Evolutionary conservation across 2,329 filamentous ascomycete genomes (phyloP).

Genomic region (Lasiodiplodia citricola): DNA sequence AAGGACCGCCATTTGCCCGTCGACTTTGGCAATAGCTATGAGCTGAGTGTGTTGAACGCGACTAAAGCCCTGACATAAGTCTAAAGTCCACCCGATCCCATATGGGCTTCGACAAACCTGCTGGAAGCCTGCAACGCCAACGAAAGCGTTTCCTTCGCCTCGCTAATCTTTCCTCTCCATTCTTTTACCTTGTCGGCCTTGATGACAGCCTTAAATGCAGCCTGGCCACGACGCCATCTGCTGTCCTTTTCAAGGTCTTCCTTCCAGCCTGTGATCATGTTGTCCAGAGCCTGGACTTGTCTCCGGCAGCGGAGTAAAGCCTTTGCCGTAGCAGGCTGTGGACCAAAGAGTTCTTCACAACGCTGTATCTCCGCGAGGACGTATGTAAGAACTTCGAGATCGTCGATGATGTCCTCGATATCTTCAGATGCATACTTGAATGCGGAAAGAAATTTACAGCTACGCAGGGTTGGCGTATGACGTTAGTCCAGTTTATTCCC

Average conservation of each 20-base stretch:
- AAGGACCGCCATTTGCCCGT: not conserved
- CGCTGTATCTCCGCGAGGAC: not conserved
- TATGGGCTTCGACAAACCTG: not conserved
- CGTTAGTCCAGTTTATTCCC: too few species aligned
- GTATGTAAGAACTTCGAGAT: not conserved
- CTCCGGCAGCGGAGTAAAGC: not conserved
- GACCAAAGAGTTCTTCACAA: not conserved
- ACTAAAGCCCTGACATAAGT: not conserved
- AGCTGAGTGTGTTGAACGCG: not conserved
- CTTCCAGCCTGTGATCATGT: not conserved
- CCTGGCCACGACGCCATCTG: not conserved
- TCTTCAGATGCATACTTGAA: not conserved
- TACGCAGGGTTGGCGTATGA: not conserved
- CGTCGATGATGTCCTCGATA: constrained; percentile 9
- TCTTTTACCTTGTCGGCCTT: not conserved
- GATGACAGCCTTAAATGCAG: not conserved
- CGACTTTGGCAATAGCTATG: not conserved
- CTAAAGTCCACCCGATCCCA: not conserved
- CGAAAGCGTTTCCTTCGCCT: not conserved
- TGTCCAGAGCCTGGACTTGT: not conserved
- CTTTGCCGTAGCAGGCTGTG: not conserved
- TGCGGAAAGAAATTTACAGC: constrained; percentile 1
- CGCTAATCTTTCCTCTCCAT: not conserved
- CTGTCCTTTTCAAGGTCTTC: not conserved
- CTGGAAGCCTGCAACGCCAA: constrained; percentile 1